These are phyloP conservation scores for Datura wrightii DNA, from an alignment of 257 asterid species.

Conservation along the genomic window DNA sequence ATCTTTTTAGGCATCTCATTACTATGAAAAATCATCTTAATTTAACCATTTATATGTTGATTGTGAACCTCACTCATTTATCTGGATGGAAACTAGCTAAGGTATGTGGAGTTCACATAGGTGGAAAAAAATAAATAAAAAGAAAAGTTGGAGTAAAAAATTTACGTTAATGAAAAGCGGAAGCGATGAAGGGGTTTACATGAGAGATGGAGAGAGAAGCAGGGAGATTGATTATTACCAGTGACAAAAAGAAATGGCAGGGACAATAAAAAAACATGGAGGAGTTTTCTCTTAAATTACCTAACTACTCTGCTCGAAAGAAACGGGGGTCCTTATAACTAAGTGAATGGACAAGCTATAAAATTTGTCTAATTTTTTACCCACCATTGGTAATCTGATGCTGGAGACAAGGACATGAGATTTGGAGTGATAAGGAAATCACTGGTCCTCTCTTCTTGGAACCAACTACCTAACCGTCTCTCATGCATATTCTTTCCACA, in stretches of 20 bases:
- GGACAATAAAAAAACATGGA: conserved; percentile 30
- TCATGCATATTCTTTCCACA: neutral
- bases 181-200: neutral
- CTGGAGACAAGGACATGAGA: neutral
- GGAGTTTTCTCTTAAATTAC: conserved; percentile 25
- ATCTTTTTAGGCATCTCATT: neutral
- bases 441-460: neutral
- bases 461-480: neutral
- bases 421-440: neutral
- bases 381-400: neutral
- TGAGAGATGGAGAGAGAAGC: neutral
- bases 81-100: neutral
- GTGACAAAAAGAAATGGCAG: conserved; percentile 4
- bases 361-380: neutral
- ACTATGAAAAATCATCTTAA: neutral
- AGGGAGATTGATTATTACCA: neutral
- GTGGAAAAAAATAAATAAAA: neutral
- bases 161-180: neutral
- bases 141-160: neutral
- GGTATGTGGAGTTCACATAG: neutral
- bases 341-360: conserved; percentile 30
- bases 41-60: neutral
- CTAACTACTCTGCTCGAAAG: conserved; percentile 17
- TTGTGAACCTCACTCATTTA: neutral
- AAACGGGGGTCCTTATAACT: conserved; percentile 29